Conservation (phyloP, 257 asterid genomes). For the Petunia axillaris region DNA sequence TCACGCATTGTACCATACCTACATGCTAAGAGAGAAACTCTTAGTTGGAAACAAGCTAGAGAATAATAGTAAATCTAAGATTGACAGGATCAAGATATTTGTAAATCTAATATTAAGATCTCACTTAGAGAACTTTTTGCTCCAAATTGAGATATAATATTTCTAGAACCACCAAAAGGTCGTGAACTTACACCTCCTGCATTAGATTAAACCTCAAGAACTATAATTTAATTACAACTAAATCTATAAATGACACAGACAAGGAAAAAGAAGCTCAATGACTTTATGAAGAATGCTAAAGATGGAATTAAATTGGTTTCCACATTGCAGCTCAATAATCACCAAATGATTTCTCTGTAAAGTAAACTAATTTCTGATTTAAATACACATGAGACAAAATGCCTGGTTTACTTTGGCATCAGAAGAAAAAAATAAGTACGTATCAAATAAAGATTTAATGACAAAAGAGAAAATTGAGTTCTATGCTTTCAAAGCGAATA, state of each 20-base stretch:
- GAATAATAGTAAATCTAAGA: background rate
- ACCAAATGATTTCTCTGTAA: background rate
- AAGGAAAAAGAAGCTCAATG: background rate
- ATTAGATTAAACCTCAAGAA: constrained; percentile 18
- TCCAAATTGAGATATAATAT: background rate
- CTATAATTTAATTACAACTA: background rate
- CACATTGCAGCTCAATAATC: background rate
- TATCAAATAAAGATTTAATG: too few relatives aligned
- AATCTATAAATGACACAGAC: background rate
- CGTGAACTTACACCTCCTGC: constrained; percentile 3
- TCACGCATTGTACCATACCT: constrained; percentile 99
- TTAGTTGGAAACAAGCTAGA: constrained; percentile 39
- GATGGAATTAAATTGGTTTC: background rate
- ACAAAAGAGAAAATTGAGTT: too few relatives aligned
- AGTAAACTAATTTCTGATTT: background rate
- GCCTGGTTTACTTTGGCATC: too few relatives aligned
- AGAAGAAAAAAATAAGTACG: too few relatives aligned
- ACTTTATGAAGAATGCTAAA: background rate
- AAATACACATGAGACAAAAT: too few relatives aligned
- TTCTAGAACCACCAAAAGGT: background rate
- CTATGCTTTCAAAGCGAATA: background rate
- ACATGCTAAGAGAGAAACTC: constrained; percentile 57
- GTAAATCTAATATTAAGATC: constrained; percentile 10
- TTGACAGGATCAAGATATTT: background rate
- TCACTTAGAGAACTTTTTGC: background rate